Base-by-base conservation (phyloP, 441 rosid species). In the Erodium moschatum region DNA sequence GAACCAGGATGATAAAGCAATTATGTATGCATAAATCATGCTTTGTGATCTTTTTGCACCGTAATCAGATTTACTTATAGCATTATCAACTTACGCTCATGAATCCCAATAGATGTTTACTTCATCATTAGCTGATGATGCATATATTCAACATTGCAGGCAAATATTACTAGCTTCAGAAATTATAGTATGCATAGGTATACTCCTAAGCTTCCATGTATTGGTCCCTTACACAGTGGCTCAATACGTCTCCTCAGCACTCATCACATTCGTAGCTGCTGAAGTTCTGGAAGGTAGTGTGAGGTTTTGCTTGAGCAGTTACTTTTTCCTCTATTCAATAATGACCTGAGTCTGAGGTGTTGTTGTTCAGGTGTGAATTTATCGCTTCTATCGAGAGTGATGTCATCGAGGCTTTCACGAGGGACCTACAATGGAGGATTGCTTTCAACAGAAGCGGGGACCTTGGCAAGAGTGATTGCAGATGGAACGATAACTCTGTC, bases 231-330 rank as follows among this genome's bases (percentile, higher is more conserved):
- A 84, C 69, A 70, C 85, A 0, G 81, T 77, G 38, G 65, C 77
- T 69, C 86, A 82, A 52, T 82, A 84, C 24, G 77, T 82, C 40
- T 46, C 78, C 75, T 77, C 86, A 0, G 86, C 81, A 61, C 74
- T 84, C 7, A 52, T 82, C 61, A 81, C 81, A 0, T 82, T 82
- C 2, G 83, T 84, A 63, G 77, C 82, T 2, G 88, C 88, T 2
- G 86, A 84, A 79, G 84, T 84, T 66, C 88, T 84, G 27, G 88
- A 84, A 82, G 86, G 90, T 86, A 76, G 72, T 60, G 64, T 8
- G n/a, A 60, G 19, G 31, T 50, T 50, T 46, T 46, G 31, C 31
- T 29, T 29, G 31, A 29, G 31, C 31, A 3, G 2, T 29, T 29
- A 29, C 52, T 46, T 46, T 46, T 46, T 12, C n/a, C 5, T 12